A percentile compares a stretch with the other conserved stretches of the same genome.
Conservation (phyloP, 108 stramenopile genomes). For the Skeletonema grethae region DNA sequence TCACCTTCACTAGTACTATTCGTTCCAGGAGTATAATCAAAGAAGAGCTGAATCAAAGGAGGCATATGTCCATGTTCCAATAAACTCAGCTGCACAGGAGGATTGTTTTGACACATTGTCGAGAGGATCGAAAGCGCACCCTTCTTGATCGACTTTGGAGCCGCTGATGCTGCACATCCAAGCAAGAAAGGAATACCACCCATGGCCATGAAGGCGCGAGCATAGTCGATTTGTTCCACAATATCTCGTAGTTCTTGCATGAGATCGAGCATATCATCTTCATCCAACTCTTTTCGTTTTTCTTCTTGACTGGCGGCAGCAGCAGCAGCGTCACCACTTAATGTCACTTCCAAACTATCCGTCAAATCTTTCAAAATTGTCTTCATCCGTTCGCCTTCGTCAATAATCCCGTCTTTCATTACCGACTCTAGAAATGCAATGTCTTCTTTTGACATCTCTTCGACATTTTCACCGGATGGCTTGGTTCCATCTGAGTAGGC, state of each 20-base stretch:
- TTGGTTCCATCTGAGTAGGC: constrained; percentile 79
- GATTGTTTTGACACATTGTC: constrained; percentile 83
- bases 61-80: constrained; percentile 70
- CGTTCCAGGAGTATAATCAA: constrained; percentile 32
- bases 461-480: constrained; percentile 31
- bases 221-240: constrained; percentile 91
- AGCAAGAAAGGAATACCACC: constrained; percentile 77
- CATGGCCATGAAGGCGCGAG: constrained; percentile 73
- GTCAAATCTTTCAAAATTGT: constrained; percentile 64
- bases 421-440: constrained; percentile 80
- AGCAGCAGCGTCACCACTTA: constrained; percentile 18
- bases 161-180: constrained; percentile 56
- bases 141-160: constrained; percentile 56
- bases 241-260: constrained; percentile 86
- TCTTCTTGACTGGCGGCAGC: constrained; percentile 24
- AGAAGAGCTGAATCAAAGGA: constrained; percentile 55
- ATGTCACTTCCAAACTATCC: constrained; percentile 49
- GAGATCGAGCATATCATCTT: constrained; percentile 65
- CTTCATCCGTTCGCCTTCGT: constrained; percentile 84
- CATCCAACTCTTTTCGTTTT: constrained; percentile 30
- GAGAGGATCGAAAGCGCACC: constrained; percentile 62
- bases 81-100: constrained; percentile 77
- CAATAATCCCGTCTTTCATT: constrained; percentile 85
- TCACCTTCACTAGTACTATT: constrained; percentile 27
- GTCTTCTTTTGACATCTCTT: constrained; percentile 74